Base-by-base conservation (phyloP, 2,329 filamentous ascomycete genomes). In the Aspergillus sp. region DNA sequence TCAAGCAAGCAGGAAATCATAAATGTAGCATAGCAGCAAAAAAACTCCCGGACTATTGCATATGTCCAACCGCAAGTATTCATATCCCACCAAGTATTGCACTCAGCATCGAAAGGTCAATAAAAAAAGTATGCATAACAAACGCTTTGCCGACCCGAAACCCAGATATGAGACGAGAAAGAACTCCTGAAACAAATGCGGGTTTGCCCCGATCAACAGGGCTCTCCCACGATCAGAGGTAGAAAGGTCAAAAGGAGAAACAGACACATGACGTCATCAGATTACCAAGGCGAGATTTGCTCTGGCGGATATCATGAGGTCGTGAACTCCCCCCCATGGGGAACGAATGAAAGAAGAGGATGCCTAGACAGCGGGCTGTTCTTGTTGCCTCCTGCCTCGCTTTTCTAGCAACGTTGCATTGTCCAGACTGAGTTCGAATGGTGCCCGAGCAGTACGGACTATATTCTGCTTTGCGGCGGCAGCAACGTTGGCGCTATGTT, bases 351-450 rank as follows among this genome's bases (percentile, higher is more conserved):
- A 56, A 49, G 57, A 22, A 57, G 56, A 49, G 49, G 33, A 20
- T 45, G 19, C 11, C 61, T 60, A 74, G 20, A 52, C 65, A 45
- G 71, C 70, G 9, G 69, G 64, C 41, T 72, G 68, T 13, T 58
- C 67, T 17, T 71, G 70, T 24, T 74, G 66, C 54, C 70, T 71
- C 49, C 72, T 84, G 27, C 80, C 79, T 63, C 86, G 79, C 66
- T 93, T 86, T 33, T 93, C 93, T 4, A 99, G 80, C 51, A 99
- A 77, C 1, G 93, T 98, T 1, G 95, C 90, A 56, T 95, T 95
- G 64, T 96, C 91, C 39, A 99, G 79, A 70, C 87, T 97, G 47
- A 99, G 83, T 75, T 99, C 95, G 65, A 99, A 99, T 0, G 89
- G 87, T 33, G 91, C 92, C 74, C 88, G 90, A 65, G 89, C 86